Conservation (phyloP, 164 flowering plant genomes). For the Warburgia ugandensis region DNA sequence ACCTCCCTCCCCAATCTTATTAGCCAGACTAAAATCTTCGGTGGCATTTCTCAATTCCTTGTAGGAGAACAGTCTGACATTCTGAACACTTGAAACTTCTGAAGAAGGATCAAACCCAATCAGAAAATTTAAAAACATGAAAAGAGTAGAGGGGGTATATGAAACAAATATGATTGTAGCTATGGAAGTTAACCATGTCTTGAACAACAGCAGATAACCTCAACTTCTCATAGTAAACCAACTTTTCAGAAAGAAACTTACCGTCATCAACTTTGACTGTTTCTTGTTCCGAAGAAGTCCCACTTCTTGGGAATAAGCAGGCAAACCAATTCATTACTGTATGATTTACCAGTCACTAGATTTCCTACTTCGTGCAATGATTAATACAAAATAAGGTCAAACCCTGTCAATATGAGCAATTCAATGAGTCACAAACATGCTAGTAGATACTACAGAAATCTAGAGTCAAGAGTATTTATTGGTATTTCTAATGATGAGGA, state of each 20-base stretch:
- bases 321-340: constrained; percentile 55
- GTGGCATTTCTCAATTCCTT: constrained; percentile 67
- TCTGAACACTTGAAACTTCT: constrained; percentile 44
- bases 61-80: constrained; percentile 46
- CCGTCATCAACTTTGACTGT: constrained; percentile 43
- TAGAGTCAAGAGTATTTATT: too few relatives aligned
- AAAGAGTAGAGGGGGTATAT: too few relatives aligned
- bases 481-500: too few relatives aligned
- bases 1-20: constrained; percentile 94
- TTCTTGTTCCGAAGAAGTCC: constrained; percentile 5
- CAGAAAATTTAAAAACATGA: constrained; percentile 5
- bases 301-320: constrained; percentile 27
- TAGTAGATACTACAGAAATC: neutral
- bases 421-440: neutral
- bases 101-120: constrained; percentile 6
- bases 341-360: constrained; percentile 12
- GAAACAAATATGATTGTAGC: too few relatives aligned
- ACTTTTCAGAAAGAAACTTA: too few relatives aligned
- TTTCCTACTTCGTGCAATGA: constrained; percentile 5
- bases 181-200: neutral
- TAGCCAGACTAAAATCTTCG: constrained; percentile 51
- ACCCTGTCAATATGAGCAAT: constrained; percentile 12
- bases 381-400: constrained; percentile 4
- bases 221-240: too few relatives aligned
- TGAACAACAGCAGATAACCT: too few relatives aligned